phyloP scores from a whole-genome alignment of 208 protist genomes.

The Leptomonas pyrrhocoris region DNA sequence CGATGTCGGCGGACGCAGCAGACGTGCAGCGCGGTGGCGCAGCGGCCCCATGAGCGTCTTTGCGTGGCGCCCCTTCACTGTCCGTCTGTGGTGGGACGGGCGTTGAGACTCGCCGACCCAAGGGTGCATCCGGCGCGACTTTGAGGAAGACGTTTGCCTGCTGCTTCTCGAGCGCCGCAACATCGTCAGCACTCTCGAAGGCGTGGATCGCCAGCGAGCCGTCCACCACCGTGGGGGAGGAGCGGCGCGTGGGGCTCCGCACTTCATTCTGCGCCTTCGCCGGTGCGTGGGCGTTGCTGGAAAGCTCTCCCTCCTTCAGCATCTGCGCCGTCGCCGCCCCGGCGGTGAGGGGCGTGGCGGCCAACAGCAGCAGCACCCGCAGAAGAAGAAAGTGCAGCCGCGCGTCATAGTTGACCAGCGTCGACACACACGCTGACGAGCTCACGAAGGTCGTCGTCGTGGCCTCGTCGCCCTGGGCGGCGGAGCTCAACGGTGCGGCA shows the following conservation, averaged over 20 bases:
- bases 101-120: no score
- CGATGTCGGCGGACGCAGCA: not conserved
- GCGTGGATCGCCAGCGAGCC: no score
- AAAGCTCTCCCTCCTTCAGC: not conserved
- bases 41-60: no score
- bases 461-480: not conserved
- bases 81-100: no score
- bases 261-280: not conserved
- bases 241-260: no score
- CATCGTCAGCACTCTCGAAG: no score
- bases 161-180: no score
- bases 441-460: not conserved
- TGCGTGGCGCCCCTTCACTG: no score
- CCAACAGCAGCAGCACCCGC: slow-evolving; percentile 26
- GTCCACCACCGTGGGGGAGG: no score
- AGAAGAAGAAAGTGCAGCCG: slow-evolving; percentile 7
- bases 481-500: not conserved
- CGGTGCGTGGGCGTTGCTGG: not conserved
- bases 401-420: slow-evolving; percentile 4
- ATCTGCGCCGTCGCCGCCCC: slow-evolving; percentile 18
- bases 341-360: slow-evolving; percentile 11
- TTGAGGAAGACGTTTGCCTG: no score
- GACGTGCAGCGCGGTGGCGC: not conserved
- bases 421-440: not conserved
- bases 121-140: no score